These are phyloP conservation scores for Buddleja alternifolia DNA, from an alignment of 257 asterid genomes.

Conservation along the genomic window DNA sequence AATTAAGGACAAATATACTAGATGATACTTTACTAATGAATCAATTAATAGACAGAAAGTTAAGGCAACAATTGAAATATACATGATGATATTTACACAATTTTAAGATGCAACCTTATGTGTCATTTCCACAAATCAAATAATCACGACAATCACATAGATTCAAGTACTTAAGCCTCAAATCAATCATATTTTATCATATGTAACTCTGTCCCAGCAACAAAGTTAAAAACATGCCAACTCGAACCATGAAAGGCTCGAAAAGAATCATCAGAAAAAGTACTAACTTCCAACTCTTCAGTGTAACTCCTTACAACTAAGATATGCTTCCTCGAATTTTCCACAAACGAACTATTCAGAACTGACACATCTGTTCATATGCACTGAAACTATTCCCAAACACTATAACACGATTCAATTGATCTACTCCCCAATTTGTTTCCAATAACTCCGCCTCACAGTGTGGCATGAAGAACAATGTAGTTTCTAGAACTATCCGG, in stretches of 20 bases:
- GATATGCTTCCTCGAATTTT: slow-evolving; percentile 54
- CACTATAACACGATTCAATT: slow-evolving; percentile 42
- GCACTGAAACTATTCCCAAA: slow-evolving; percentile 77
- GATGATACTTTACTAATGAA: too few relatives aligned
- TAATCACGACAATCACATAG: too few relatives aligned
- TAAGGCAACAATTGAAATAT: too few relatives aligned
- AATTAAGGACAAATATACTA: too few relatives aligned
- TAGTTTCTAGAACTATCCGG: slow-evolving; percentile 58
- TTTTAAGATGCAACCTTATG: too few relatives aligned
- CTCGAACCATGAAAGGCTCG: slow-evolving; percentile 68
- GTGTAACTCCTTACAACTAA: slow-evolving; percentile 52
- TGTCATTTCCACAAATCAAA: too few relatives aligned
- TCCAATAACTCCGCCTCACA: slow-evolving; percentile 71
- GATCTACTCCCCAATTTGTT: slow-evolving; percentile 63
- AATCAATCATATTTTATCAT: too few relatives aligned
- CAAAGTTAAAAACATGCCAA: slow-evolving; percentile 73
- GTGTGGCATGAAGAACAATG: slow-evolving; percentile 93
- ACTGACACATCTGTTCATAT: slow-evolving; percentile 50
- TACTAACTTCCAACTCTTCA: slow-evolving; percentile 42
- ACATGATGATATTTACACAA: too few relatives aligned
- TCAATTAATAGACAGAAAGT: too few relatives aligned
- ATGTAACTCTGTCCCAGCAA: too few relatives aligned
- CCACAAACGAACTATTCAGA: slow-evolving; percentile 31
- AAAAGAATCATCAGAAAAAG: slow-evolving; percentile 50
- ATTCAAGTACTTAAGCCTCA: too few relatives aligned